Conservation (phyloP, 495 filamentous ascomycete genomes). For the Ramalina peruviana region DNA sequence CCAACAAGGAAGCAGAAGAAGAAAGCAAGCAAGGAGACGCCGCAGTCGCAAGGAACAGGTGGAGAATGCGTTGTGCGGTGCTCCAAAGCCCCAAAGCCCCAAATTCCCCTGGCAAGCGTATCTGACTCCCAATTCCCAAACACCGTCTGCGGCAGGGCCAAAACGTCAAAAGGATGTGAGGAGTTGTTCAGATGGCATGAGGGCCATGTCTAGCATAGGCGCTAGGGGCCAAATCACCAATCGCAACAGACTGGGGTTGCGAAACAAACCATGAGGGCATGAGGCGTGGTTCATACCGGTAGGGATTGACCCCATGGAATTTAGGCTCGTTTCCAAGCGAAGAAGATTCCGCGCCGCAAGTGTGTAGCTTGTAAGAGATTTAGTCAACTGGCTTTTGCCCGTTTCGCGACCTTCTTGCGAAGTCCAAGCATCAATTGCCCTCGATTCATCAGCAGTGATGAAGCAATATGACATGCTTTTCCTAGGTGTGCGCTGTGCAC, state of each 20-base stretch:
- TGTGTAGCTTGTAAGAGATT: constrained; percentile 6
- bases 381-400: neutral
- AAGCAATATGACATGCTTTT: too few relatives aligned
- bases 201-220: neutral
- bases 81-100: too few relatives aligned
- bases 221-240: constrained; percentile 5
- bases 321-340: constrained; percentile 8
- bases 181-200: neutral
- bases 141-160: neutral
- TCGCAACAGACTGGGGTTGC: neutral
- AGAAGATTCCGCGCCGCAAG: constrained; percentile 6
- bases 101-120: too few relatives aligned
- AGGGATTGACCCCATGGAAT: neutral
- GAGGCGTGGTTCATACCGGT: neutral
- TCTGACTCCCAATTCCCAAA: neutral
- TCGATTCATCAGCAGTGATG: too few relatives aligned
- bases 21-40: too few relatives aligned
- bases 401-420: neutral
- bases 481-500: too few relatives aligned
- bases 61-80: too few relatives aligned
- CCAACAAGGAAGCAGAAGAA: too few relatives aligned
- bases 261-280: constrained; percentile 5
- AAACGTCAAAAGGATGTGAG: neutral
- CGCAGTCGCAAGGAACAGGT: too few relatives aligned
- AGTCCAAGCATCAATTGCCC: neutral